These are phyloP conservation scores for Brettanomyces sp. DNA, from an alignment of 805 yeast species.

Conservation along the genomic window DNA sequence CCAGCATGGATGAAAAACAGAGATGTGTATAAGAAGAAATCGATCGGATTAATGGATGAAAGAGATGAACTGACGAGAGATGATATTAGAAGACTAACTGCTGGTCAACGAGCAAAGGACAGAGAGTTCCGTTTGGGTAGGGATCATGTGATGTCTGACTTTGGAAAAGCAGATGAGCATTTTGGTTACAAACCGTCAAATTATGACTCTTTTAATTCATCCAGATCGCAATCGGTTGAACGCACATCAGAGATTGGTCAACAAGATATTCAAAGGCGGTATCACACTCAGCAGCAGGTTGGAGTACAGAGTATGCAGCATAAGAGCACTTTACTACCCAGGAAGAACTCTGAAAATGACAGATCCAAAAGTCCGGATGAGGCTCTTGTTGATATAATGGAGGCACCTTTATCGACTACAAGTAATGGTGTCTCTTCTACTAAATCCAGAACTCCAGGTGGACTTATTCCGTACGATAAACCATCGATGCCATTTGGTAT, in stretches of 20 bases:
- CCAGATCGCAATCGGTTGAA: no score
- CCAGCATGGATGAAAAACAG: conserved; percentile 77
- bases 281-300: background rate
- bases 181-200: conserved; percentile 4
- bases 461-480: background rate
- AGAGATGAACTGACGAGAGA: conserved; percentile 34
- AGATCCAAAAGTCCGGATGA: background rate
- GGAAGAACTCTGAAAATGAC: background rate
- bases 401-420: conserved; percentile 11
- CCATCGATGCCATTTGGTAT: background rate
- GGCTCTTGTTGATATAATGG: conserved; percentile 5
- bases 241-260: no score
- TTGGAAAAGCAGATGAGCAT: background rate
- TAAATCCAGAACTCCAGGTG: background rate
- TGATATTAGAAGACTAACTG: conserved; percentile 17
- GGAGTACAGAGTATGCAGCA: background rate
- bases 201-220: no score
- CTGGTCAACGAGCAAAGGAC: conserved; percentile 8
- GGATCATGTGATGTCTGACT: background rate
- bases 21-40: conserved; percentile 35
- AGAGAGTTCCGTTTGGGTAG: conserved; percentile 3
- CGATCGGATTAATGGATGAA: conserved; percentile 26
- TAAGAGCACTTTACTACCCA: background rate
- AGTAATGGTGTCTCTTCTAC: background rate
- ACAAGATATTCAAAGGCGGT: background rate